Base-by-base conservation (phyloP, 192 early-diverging fungal genomes). In the Entomortierella beljakovae region DNA sequence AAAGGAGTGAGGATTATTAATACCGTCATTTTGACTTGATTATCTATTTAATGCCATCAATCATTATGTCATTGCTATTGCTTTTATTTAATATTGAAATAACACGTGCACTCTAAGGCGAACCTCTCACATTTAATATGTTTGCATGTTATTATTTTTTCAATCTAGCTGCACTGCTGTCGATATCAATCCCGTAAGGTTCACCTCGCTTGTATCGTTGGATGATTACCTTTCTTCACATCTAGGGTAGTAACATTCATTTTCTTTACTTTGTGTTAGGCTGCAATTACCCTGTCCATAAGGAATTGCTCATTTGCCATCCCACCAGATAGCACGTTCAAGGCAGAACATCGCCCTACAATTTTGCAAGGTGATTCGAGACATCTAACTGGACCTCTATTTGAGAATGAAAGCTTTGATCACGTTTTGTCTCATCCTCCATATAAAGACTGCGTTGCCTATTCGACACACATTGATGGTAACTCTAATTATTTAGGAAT, bases 371-470 rank as follows among this genome's bases (percentile, higher is more conserved):
- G 90, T 25, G 96, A 97, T 71, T 90, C 96, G 7, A 86, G 96
- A 28, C 60, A 87, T 29, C 80, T 97, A 40, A 56, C 63, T 8
- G 88, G 86, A 8, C 76, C 89, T 2, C 82, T 95, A 57, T 93
- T 95, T 60, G 91, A 85, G 61, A 81, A 82, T 25, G 93, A 92
- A 32, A 85, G 84, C 20, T 98, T 93, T 71, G 94, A 96, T 79
- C 95, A 96, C 64, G 85, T 98, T 7, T 85, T 98, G 31, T 95
- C 93, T 13, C 96, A 98, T 63, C 96, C 96, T 48, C 96, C 96
- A 5, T 98, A 98, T 81, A 98, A 98, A 80, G 94, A 97, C 72
- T 96, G 94, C 65, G 93, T 96, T 1, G 84, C 90, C 6, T 94
- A 94, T 74, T 94, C 92, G 55, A 87, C 92, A 6, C 90, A 94